Evolutionary conservation across 257 asterid genomes (phyloP).

Genomic region (Perilla frutescens): DNA sequence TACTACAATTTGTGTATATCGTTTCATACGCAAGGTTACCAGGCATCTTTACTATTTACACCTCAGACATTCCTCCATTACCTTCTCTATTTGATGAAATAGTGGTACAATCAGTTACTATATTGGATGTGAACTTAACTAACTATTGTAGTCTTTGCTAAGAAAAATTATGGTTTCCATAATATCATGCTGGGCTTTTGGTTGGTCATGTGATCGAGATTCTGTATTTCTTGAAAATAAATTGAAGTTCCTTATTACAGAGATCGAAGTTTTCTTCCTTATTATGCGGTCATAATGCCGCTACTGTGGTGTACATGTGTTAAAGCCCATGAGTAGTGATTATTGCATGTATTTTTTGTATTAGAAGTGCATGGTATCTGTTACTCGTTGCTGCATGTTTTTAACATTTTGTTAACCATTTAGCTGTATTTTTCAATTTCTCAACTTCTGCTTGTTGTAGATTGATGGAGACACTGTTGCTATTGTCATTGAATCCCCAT

Average conservation of each 20-base stretch:
- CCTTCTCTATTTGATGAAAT: neutral
- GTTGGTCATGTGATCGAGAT: too few relatives aligned
- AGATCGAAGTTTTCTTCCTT: too few relatives aligned
- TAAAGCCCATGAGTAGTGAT: neutral
- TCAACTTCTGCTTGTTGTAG: slow-evolving; percentile 48
- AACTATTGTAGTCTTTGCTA: neutral
- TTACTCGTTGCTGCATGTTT: slow-evolving; percentile 7
- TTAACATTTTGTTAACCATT: slow-evolving; percentile 6
- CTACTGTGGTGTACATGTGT: too few relatives aligned
- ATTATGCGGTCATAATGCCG: too few relatives aligned
- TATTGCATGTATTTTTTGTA: neutral
- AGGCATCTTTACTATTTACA: neutral
- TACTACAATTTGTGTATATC: neutral
- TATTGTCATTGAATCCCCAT: slow-evolving; percentile 72
- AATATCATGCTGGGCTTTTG: too few relatives aligned
- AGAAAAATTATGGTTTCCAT: neutral
- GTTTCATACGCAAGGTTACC: neutral
- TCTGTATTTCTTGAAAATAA: too few relatives aligned
- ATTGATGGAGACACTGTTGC: slow-evolving; percentile 89
- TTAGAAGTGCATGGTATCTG: slow-evolving; percentile 3
- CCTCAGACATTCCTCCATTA: neutral
- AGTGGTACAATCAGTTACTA: neutral
- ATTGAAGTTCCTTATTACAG: too few relatives aligned
- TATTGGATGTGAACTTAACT: neutral
- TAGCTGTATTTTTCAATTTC: slow-evolving; percentile 13